Base-by-base conservation (phyloP, 2,329 filamentous ascomycete genomes). In the Trichoderma sp. region DNA sequence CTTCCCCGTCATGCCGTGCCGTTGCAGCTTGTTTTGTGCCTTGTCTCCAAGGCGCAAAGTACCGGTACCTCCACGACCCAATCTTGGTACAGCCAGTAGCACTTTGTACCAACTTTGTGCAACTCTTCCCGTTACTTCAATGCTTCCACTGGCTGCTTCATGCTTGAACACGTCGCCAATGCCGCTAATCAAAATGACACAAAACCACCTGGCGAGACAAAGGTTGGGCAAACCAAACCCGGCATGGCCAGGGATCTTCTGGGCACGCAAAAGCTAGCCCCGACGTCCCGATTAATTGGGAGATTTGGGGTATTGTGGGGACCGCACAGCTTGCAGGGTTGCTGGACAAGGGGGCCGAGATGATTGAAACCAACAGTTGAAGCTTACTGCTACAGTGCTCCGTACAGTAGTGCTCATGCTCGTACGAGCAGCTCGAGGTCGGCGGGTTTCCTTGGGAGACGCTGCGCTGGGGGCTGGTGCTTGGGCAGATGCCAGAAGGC, bases 291-390 rank as follows among this genome's bases (percentile, higher is more conserved):
- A 57, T 65, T 29, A 57, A 65, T 65, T 65, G 61, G 61, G 61
- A 64, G 37, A 64, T 56, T 65, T 65, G 61, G 61, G 61, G 61
- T 57, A 64, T 65, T 65, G 61, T 45, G 61, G 61, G 37, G 61
- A 56, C 52, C 27, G 25, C 34, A 35, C 35, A 45, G 42, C 37
- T 35, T 27, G 35, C 34, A 39, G 50, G 61, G 50, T 57, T 57
- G 61, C 34, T 19, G 17, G 45, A 53, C 59, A 52, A 53, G 59
- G 59, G 45, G 45, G 19, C 2, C 17, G 25, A 39, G 59, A 35
- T 45, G 58, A 35, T 15, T n/a, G 27, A 57, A 19, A 25, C 10
- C 39, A 61, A 29, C 58, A 25, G 27, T 29, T 29, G 58, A 61
- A 61, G 58, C 58, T 61, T 61, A 50, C 58, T 57, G 50, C 50